Percentiles rank a stretch among this genome's conserved stretches.
phyloP scores from a whole-genome alignment of 257 asterid genomes.

The Solanum phureja region DNA sequence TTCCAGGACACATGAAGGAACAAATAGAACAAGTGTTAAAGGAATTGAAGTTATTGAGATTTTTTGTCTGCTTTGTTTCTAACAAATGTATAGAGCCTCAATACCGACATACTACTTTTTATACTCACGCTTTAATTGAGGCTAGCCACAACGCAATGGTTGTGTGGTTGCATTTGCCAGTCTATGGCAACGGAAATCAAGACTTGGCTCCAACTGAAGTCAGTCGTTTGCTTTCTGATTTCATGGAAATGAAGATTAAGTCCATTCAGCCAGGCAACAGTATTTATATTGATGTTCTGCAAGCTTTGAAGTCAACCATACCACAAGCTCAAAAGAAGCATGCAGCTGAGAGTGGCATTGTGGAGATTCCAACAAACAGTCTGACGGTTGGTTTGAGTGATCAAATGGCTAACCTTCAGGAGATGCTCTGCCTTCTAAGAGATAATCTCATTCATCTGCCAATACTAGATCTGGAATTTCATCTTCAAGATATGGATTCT shows the following conservation, averaged over 20 bases:
- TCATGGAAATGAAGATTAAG: background rate
- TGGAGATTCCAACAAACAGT: background rate
- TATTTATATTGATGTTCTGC: background rate
- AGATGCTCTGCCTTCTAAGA: background rate
- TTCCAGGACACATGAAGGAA: background rate
- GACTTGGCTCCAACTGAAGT: background rate
- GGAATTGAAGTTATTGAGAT: too few species aligned
- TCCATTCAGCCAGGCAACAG: background rate
- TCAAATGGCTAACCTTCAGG: background rate
- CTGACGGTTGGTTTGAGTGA: background rate
- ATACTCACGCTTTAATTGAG: too few species aligned
- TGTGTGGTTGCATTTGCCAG: too few species aligned
- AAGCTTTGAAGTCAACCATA: background rate
- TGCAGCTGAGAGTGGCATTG: background rate
- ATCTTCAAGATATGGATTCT: background rate
- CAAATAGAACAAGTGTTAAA: too few species aligned
- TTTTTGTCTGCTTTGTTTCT: too few species aligned
- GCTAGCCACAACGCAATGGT: too few species aligned
- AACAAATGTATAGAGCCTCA: background rate
- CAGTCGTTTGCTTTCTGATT: background rate
- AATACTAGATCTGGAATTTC: background rate
- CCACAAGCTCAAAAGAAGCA: background rate
- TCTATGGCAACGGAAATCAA: too few species aligned
- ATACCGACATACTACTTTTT: background rate
- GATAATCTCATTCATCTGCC: background rate